Conservation (phyloP, 495 filamentous ascomycete species). For the Xylaria curta region DNA sequence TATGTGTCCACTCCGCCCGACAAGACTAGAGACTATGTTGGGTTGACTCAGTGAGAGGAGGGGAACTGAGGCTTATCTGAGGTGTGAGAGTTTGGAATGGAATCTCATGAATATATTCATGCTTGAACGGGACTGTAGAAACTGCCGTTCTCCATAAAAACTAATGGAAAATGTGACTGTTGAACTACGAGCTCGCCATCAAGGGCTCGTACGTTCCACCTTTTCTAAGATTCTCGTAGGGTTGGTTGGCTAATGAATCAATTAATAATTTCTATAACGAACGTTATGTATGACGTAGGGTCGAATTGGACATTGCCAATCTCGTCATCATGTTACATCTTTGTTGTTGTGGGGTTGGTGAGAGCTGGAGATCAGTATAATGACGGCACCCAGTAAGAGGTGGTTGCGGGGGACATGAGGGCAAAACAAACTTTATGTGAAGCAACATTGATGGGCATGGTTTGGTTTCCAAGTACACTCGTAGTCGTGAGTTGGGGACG, state of each 20-base stretch:
- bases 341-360: constrained; percentile 13
- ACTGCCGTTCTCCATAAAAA: not conserved
- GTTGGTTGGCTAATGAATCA: not conserved
- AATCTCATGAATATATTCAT: not conserved
- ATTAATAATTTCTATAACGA: not conserved
- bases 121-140: not conserved
- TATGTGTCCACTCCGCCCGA: not conserved
- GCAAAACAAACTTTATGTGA: not conserved
- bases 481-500: not conserved
- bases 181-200: not conserved
- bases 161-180: not conserved
- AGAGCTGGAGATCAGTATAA: constrained; percentile 12
- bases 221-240: not conserved
- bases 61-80: not conserved
- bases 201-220: not conserved
- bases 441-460: not conserved
- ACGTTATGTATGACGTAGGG: constrained; percentile 3
- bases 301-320: not conserved
- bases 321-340: not conserved
- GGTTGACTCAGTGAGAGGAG: not conserved
- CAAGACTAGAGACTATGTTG: not conserved
- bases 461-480: not conserved
- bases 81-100: not conserved
- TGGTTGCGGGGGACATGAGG: not conserved
- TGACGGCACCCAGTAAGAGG: not conserved